These are phyloP conservation scores for Alternaria gaisen DNA, from an alignment of 2,329 filamentous ascomycete genomes.

Conservation along the genomic window DNA sequence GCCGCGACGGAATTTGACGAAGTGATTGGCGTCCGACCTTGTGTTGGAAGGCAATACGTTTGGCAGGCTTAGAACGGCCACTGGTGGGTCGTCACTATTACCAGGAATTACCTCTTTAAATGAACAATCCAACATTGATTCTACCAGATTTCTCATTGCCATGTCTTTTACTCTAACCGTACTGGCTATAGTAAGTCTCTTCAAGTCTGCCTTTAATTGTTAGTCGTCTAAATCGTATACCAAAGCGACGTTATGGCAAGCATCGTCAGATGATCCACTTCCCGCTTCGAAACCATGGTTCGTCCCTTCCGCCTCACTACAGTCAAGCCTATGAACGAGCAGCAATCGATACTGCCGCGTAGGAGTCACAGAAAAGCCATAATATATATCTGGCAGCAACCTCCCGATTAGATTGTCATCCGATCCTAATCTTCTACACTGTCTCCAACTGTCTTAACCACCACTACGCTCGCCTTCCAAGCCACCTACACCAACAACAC, in stretches of 20 bases:
- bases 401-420: not conserved
- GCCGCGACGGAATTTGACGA: not conserved
- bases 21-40: not conserved
- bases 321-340: not conserved
- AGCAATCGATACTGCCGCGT: not conserved
- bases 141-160: not conserved
- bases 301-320: not conserved
- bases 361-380: not conserved
- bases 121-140: not conserved
- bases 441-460: not conserved
- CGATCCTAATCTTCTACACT: not conserved
- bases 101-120: not conserved
- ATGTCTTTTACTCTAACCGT: not conserved
- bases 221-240: not conserved
- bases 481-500: not conserved
- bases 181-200: not conserved
- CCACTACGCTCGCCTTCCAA: not conserved
- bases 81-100: not conserved
- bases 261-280: constrained; percentile 1
- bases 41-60: not conserved
- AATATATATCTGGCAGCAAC: not conserved
- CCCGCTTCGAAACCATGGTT: not conserved
- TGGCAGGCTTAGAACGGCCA: not conserved
- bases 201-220: not conserved
- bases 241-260: not conserved